Percentiles rank a stretch among this genome's conserved stretches.
These are phyloP conservation scores for Melanogaster broomeanus DNA, from an alignment of 768 basidiomycete genomes.

Conservation along the genomic window DNA sequence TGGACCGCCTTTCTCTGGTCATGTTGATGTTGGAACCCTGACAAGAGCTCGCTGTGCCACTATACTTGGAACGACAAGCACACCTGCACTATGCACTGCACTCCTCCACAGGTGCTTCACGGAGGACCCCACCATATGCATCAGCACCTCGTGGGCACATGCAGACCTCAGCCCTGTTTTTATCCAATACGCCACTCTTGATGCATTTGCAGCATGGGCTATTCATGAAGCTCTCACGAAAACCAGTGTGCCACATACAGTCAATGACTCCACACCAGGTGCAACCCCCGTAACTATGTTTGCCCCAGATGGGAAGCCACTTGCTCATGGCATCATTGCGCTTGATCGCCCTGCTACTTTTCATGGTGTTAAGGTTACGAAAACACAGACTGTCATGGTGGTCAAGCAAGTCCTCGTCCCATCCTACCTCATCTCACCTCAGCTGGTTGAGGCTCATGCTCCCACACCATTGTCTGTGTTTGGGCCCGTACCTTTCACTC, in stretches of 20 bases:
- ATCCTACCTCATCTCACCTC: neutral
- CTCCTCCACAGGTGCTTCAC: neutral
- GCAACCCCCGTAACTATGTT: neutral
- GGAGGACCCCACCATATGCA: neutral
- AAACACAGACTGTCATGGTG: neutral
- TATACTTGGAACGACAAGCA: no score
- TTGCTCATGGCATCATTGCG: neutral
- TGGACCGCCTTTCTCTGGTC: neutral
- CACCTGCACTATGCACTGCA: no score
- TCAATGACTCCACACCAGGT: neutral
- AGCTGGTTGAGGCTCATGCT: neutral
- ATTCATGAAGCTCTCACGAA: constrained; percentile 4
- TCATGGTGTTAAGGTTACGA: neutral
- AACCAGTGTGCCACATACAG: neutral
- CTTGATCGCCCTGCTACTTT: neutral
- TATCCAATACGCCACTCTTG: constrained; percentile 19
- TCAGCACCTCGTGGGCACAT: neutral
- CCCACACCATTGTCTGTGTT: neutral
- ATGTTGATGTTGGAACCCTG: no score
- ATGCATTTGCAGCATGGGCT: constrained; percentile 13
- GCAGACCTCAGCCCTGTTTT: neutral
- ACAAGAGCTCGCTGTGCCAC: no score
- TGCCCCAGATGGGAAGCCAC: neutral
- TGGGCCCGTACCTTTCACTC: neutral
- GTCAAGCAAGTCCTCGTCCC: neutral